Evolutionary conservation across 345 rosid genomes (phyloP), one percentile per base, ranked within the genome.

Genomic region (Rhizophora apiculata): DNA sequence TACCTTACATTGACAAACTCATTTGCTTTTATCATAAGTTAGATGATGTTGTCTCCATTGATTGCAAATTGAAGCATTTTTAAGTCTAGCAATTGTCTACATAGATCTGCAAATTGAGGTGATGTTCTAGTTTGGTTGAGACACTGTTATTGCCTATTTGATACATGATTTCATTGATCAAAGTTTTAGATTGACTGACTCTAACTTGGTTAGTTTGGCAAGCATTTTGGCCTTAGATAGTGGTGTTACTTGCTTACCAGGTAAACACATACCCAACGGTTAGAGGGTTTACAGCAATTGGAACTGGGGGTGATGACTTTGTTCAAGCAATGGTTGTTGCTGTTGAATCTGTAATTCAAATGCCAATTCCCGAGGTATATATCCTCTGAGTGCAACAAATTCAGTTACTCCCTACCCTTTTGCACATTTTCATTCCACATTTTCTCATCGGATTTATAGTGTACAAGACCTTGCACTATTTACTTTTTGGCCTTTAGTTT

Each of bases 261-360:
- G 98, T 94, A 46, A 94, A 94, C 72, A 83, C 93, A 6, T 94
- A 94, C 82, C 98, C 97, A 3, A 89, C 95, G 6, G 98, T 88
- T 64, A 85, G 97, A 84, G 97, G 97, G 60, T 94, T 94, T 84
- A 91, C 93, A 6, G 96, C 97, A 6, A 94, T 94, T 72, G 98
- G 96, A 72, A 94, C 96, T 36, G 97, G 98, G 36, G 98, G 98
- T 53, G 93, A 94, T 65, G 98, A 94, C 79, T 94, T 94, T 82
- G 96, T 91, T 70, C 99, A 90, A 68, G 84, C 96, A 43, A 92
- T 95, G 99, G 87, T 95, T 73, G 85, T 95, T 82, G 97, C 99
- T 0, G 96, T 95, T 68, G 99, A 95, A 76, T 95, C 97, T 74
- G 99, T 92, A 60, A 85, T 90, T 76, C 92, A 86, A 74, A 82